phyloP scores from a whole-genome alignment of 164 flowering plant genomes.

The Echeveria elegans region DNA sequence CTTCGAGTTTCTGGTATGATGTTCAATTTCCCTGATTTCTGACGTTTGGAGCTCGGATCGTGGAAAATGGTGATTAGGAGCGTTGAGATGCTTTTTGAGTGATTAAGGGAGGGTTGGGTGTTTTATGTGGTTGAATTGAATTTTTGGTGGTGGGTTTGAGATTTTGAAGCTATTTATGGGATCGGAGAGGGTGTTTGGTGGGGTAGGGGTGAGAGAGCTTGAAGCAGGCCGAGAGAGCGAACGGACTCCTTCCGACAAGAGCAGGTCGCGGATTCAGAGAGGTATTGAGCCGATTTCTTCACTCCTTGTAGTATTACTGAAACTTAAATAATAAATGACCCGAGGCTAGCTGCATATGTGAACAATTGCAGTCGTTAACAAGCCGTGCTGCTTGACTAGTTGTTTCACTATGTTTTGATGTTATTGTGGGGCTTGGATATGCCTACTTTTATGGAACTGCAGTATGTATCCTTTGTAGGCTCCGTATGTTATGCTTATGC shows the following conservation, averaged over 20 bases:
- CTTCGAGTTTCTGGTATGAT: not conserved
- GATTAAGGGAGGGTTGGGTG: not conserved
- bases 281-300: constrained; percentile 14
- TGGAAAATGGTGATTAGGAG: not conserved
- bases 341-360: not conserved
- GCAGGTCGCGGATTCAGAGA: constrained; percentile 17
- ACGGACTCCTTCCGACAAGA: constrained; percentile 12
- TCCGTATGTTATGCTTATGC: not conserved
- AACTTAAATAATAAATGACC: not conserved
- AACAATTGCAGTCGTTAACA: not conserved
- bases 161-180: constrained; percentile 26
- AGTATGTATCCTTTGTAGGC: not conserved
- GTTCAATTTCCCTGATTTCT: not conserved
- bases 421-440: no score
- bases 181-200: constrained; percentile 18
- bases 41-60: not conserved
- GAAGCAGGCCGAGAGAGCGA: constrained; percentile 20
- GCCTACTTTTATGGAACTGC: not conserved
- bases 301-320: not conserved
- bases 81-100: not conserved
- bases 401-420: not conserved
- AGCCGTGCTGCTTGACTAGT: not conserved
- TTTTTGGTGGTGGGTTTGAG: constrained; percentile 20
- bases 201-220: constrained; percentile 18
- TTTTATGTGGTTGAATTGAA: constrained; percentile 4